Evolutionary conservation across 148 eudicot genomes (phyloP).

Genomic region (Simmondsia chinensis): DNA sequence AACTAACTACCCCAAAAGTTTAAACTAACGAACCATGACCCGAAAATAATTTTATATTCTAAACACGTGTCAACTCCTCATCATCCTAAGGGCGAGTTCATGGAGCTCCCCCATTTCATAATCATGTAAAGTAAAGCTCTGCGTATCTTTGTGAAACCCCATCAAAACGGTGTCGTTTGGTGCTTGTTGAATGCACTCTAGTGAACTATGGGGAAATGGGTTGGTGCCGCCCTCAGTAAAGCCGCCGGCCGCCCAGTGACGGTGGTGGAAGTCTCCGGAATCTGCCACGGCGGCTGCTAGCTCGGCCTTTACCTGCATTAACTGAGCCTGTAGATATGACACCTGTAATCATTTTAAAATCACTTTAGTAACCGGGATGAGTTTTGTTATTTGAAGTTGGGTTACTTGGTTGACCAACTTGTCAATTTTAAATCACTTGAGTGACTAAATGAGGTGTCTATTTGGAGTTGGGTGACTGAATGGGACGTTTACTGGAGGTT

Average conservation of each 20-base stretch:
- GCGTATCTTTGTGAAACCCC: constrained; percentile 3
- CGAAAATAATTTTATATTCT: too few relatives aligned
- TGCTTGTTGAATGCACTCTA: constrained; percentile 14
- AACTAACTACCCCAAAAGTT: too few relatives aligned
- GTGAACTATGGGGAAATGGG: constrained; percentile 17
- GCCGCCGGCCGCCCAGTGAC: neutral
- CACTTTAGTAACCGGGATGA: too few relatives aligned
- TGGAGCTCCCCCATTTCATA: constrained; percentile 36
- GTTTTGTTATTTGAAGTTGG: too few relatives aligned
- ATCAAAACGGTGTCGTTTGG: constrained; percentile 2
- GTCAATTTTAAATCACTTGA: too few relatives aligned
- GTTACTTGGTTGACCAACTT: too few relatives aligned
- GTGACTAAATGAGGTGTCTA: too few relatives aligned
- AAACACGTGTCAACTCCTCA: constrained; percentile 13
- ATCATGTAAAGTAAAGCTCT: constrained; percentile 19
- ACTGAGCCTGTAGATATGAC: constrained; percentile 78
- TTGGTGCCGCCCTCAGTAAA: neutral
- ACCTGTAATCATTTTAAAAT: too few relatives aligned
- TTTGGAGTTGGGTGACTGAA: too few relatives aligned
- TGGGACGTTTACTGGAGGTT: too few relatives aligned
- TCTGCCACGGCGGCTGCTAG: constrained; percentile 22
- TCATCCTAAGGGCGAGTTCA: constrained; percentile 33
- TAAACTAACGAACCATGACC: too few relatives aligned
- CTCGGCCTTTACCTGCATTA: constrained; percentile 76
- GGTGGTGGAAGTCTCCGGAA: too few relatives aligned